Evolutionary conservation across 257 asterid species (phyloP), one percentile per base, ranked within the genome.

Genomic region (Salvia rosmarinus): DNA sequence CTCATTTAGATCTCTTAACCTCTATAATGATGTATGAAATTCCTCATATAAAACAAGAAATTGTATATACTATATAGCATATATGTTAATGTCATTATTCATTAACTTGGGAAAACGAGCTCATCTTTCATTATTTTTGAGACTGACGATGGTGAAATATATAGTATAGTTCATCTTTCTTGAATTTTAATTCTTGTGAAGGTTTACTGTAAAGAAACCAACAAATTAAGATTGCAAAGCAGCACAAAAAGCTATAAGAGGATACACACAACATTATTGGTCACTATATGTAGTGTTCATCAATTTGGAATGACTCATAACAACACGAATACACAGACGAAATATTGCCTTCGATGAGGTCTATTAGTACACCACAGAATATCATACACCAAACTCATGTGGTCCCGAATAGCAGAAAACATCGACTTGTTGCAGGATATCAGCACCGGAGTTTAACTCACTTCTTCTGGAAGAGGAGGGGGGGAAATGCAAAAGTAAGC

Each of bases 391-490:
- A 39, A 58, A 7, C 25, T 34, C 2, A 9, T 11, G 64, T 6
- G 44, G 23, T 19, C 23, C 62, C 17, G 64, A 55, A 54, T 4
- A 55, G 35, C 43, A 11, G 58, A 20, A 42, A 52, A 21, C 28
- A 2, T 64, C 28, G 61, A 6, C 25, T 62, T 9, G 64, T 6
- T 8, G 62, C 55, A 16, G 59, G 28, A 10, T 9, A 9, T 44
- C 71, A 47, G 19, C 47, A n/a, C 67, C 30, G 0, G 51, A 32
- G 4, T 46, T 70, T n/a, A 73, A 20, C 72, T 61, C 67, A 60
- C 4, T 57, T 46, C 83, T 70, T 51, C 67, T 57, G 11, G 9
- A 64, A 3, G 34, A 25, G 64, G 34, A 25, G 30, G 7, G 46
- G 9, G 14, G 32, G 14, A 10, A 8, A 37, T 6, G 32, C 14